phyloP scores from a whole-genome alignment of 2,329 filamentous ascomycete species.

The Sarocladiaceae sp. region DNA sequence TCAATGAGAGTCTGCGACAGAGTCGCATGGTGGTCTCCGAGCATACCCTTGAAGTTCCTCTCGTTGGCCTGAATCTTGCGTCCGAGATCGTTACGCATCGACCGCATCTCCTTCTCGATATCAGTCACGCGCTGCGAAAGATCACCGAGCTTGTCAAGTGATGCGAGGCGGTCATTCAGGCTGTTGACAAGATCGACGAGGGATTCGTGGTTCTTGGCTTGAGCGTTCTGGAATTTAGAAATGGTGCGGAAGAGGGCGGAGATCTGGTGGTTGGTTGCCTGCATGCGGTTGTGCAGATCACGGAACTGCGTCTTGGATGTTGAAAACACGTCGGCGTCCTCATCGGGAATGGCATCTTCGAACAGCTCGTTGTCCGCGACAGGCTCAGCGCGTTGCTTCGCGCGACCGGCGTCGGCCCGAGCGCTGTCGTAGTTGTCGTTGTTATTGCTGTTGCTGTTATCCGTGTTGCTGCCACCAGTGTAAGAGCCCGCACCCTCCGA shows the following conservation, averaged over 20 bases:
- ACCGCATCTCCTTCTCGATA: slow-evolving; percentile 55
- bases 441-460: slow-evolving; percentile 12
- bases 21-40: slow-evolving; percentile 45
- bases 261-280: slow-evolving; percentile 66
- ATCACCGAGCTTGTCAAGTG: slow-evolving; percentile 38
- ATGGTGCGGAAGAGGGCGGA: slow-evolving; percentile 57
- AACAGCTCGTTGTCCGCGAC: slow-evolving; percentile 24
- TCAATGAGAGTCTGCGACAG: slow-evolving; percentile 45
- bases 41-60: slow-evolving; percentile 47
- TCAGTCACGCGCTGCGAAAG: slow-evolving; percentile 43
- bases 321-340: slow-evolving; percentile 41
- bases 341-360: slow-evolving; percentile 42
- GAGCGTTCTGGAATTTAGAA: slow-evolving; percentile 42
- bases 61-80: slow-evolving; percentile 47
- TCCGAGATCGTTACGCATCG: slow-evolving; percentile 51
- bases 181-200: slow-evolving; percentile 42
- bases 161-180: slow-evolving; percentile 41
- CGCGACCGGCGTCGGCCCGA: slow-evolving; percentile 21
- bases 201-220: slow-evolving; percentile 55
- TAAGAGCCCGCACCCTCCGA: slow-evolving; percentile 38
- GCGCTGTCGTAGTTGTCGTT: slow-evolving; percentile 24
- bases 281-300: slow-evolving; percentile 81
- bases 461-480: slow-evolving; percentile 14
- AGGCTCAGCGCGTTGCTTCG: slow-evolving; percentile 19
- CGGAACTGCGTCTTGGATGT: slow-evolving; percentile 63